phyloP scores from a whole-genome alignment of 1,284 basidiomycete species.

The Malassezia yamatoensis region DNA sequence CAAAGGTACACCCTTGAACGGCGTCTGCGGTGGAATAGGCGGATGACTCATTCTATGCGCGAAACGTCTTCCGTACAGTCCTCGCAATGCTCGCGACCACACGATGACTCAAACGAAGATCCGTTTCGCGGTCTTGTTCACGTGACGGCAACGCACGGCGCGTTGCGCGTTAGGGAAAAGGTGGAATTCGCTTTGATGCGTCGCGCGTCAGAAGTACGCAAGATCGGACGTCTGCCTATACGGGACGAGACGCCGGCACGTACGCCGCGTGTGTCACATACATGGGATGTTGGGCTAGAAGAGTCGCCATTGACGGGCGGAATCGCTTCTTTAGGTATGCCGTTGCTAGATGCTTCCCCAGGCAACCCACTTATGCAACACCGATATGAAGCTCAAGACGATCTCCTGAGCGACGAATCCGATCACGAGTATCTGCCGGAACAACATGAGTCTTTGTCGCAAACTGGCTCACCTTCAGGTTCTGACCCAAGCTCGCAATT shows the following conservation, averaged over 20 bases:
- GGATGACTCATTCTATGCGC: conserved; percentile 14
- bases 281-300: conserved; percentile 3
- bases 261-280: not conserved
- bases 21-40: conserved; percentile 15
- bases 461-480: not conserved
- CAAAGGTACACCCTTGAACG: conserved; percentile 50
- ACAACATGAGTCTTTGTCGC: not conserved
- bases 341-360: not conserved
- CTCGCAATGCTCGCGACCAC: conserved; percentile 2
- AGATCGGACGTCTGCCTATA: conserved; percentile 8
- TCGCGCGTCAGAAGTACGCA: conserved; percentile 9
- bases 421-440: conserved; percentile 8
- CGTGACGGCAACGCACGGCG: conserved; percentile 5
- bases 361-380: not conserved
- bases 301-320: conserved; percentile 16
- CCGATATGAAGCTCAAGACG: not conserved
- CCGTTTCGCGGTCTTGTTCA: too few relatives aligned
- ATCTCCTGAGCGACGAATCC: not conserved
- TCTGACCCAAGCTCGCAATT: not conserved
- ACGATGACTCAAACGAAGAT: conserved; percentile 3
- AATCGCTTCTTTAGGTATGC: not conserved
- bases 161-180: not conserved
- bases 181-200: not conserved
- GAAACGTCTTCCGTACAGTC: not conserved
- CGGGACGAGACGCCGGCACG: conserved; percentile 1